Conservation (phyloP, 306 rosid species). For the Calophaca sinica region DNA sequence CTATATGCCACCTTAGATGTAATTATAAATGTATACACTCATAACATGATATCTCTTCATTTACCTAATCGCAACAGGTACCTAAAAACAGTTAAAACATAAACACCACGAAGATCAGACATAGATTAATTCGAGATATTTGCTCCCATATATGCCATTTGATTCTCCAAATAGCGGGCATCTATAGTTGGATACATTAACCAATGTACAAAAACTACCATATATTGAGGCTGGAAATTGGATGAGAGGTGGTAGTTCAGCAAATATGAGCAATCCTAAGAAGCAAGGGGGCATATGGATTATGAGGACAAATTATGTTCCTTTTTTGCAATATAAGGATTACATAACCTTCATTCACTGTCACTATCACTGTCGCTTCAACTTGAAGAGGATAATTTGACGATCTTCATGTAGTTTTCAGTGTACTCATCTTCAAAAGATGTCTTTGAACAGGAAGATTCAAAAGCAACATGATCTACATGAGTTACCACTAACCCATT, state of each 20-base stretch:
- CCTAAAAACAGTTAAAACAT: no score
- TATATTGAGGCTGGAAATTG: conserved; percentile 60
- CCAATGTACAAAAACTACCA: conserved; percentile 56
- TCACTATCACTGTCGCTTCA: conserved; percentile 54
- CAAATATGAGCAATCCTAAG: conserved; percentile 54
- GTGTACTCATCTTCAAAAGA: conserved; percentile 53
- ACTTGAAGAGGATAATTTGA: conserved; percentile 57
- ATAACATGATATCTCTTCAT: no score
- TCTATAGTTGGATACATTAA: conserved; percentile 55
- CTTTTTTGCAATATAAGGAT: conserved; percentile 45
- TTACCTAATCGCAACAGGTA: no score
- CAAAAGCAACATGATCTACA: conserved; percentile 55
- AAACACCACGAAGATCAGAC: no score
- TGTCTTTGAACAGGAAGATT: conserved; percentile 57
- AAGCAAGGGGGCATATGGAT: conserved; percentile 52
- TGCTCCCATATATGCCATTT: conserved; percentile 54
- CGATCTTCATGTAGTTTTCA: conserved; percentile 56
- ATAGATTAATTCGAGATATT: no score
- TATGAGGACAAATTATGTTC: conserved; percentile 48
- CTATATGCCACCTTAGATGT: no score
- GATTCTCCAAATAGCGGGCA: conserved; percentile 55
- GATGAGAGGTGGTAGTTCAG: conserved; percentile 51
- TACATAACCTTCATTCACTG: conserved; percentile 48
- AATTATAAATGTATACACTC: no score
- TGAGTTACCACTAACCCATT: conserved; percentile 57